phyloP scores from a whole-genome alignment of 2,329 filamentous ascomycete genomes.

The Paracorniculantispora psalliotae region DNA sequence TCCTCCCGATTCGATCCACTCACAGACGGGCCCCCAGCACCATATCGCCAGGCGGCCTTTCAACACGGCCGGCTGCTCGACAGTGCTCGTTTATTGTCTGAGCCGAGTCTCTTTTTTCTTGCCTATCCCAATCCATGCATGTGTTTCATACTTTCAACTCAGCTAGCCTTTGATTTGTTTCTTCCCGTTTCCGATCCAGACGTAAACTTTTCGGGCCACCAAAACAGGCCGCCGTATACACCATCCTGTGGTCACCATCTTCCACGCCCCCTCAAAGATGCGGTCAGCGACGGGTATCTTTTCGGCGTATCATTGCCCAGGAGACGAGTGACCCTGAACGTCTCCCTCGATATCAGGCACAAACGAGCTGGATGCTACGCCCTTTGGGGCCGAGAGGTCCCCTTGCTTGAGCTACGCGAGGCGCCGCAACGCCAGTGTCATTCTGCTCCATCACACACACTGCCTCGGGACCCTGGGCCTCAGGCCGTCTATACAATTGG shows the following conservation, averaged over 20 bases:
- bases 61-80: neutral
- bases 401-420: neutral
- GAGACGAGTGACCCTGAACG: neutral
- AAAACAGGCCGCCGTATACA: neutral
- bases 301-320: neutral
- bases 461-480: neutral
- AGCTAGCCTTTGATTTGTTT: neutral
- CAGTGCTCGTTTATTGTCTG: neutral
- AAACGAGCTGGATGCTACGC: neutral
- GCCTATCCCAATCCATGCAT: no score
- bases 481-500: neutral
- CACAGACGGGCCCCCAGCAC: neutral
- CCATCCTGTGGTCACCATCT: no score
- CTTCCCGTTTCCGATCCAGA: neutral
- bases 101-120: neutral
- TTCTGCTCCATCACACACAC: neutral
- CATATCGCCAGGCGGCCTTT: neutral
- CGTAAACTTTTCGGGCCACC: neutral
- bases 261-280: neutral
- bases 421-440: neutral
- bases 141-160: neutral
- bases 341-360: neutral
- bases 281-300: neutral
- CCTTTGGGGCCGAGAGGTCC: neutral
- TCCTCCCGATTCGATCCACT: conserved; percentile 8